phyloP scores from a whole-genome alignment of 2,329 filamentous ascomycete genomes.

The Penicillium brasilianum region DNA sequence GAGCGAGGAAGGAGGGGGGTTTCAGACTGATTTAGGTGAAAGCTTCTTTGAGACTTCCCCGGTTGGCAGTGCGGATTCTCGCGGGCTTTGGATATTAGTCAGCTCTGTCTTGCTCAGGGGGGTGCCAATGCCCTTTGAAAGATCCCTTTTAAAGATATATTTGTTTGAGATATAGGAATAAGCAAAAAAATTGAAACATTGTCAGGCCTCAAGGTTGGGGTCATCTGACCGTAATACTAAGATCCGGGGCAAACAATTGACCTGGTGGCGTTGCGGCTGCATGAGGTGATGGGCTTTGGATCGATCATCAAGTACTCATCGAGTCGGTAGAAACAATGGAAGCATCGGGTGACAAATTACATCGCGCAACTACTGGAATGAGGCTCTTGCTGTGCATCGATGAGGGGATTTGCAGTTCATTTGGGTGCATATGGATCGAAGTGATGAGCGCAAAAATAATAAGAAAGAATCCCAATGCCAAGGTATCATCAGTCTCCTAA shows the following conservation, averaged over 20 bases:
- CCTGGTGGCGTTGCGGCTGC: neutral
- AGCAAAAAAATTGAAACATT: slow-evolving; percentile 2
- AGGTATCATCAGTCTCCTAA: slow-evolving; percentile 23
- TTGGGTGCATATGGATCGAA: neutral
- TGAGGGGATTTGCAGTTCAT: neutral
- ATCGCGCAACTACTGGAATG: neutral
- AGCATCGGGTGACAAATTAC: too few relatives aligned
- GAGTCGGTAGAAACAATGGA: too few relatives aligned
- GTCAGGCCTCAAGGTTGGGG: too few relatives aligned
- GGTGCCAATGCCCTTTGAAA: neutral
- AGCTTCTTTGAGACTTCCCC: neutral
- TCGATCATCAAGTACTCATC: neutral
- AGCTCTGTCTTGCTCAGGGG: neutral
- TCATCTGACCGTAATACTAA: neutral
- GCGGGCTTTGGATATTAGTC: slow-evolving; percentile 1
- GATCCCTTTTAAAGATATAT: neutral
- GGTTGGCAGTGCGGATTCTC: neutral
- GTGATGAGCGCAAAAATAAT: slow-evolving; percentile 1
- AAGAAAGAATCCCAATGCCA: neutral
- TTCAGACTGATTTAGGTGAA: neutral
- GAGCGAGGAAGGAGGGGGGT: too few relatives aligned
- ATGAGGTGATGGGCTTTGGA: neutral
- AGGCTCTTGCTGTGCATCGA: neutral
- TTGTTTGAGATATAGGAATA: neutral
- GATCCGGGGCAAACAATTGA: neutral